These are phyloP conservation scores for Stephania yunnanensis DNA, from an alignment of 164 flowering plant genomes.

Conservation along the genomic window DNA sequence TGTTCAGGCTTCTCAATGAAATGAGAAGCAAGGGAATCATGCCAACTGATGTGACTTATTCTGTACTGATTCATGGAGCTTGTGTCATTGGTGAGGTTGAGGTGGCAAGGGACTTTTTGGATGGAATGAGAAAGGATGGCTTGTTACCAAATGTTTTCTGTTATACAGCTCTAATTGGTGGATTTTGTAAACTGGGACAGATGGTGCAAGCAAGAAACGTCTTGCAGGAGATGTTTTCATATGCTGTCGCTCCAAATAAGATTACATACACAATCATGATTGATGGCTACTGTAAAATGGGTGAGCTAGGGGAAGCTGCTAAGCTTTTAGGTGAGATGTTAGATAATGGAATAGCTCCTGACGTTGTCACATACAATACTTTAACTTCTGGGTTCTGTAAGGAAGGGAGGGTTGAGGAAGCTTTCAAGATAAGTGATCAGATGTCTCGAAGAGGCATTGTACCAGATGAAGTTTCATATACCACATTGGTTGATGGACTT, in stretches of 20 bases:
- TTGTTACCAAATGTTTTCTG: slow-evolving; percentile 55
- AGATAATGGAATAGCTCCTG: slow-evolving; percentile 54
- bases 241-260: slow-evolving; percentile 48
- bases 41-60: slow-evolving; percentile 49
- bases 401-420: slow-evolving; percentile 45
- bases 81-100: slow-evolving; percentile 42
- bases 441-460: slow-evolving; percentile 35
- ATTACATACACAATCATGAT: slow-evolving; percentile 66
- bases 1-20: slow-evolving; percentile 42
- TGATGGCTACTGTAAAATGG: slow-evolving; percentile 48
- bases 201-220: slow-evolving; percentile 42
- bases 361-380: slow-evolving; percentile 55
- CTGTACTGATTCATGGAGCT: slow-evolving; percentile 57
- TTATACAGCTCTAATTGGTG: slow-evolving; percentile 64
- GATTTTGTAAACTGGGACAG: slow-evolving; percentile 62
- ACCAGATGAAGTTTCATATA: slow-evolving; percentile 49
- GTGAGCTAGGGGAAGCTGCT: slow-evolving; percentile 38
- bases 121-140: slow-evolving; percentile 54
- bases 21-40: slow-evolving; percentile 57
- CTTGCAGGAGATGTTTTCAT: slow-evolving; percentile 45
- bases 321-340: slow-evolving; percentile 50
- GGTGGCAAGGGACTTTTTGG: slow-evolving; percentile 40
- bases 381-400: slow-evolving; percentile 40
- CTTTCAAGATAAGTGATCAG: slow-evolving; percentile 38
- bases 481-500: slow-evolving; percentile 44